A percentile compares a stretch with the other conserved stretches of the same genome.
Evolutionary conservation across 306 rosid genomes (phyloP).

Genomic region (Fragaria nilgerrensis): DNA sequence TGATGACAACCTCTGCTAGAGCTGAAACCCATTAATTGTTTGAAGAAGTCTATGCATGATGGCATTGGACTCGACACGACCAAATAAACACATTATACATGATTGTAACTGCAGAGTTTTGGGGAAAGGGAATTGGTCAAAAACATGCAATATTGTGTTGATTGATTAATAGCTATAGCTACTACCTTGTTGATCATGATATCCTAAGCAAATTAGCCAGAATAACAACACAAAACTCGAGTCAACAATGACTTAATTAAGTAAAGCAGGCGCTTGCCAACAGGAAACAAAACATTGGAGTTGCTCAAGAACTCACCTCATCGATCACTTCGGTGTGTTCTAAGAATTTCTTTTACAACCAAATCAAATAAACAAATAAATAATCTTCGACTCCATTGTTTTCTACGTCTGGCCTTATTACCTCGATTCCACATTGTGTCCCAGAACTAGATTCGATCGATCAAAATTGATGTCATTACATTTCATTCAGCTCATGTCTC

Average conservation of each 20-base stretch:
- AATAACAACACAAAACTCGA: background rate
- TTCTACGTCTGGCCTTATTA: background rate
- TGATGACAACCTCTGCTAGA: background rate
- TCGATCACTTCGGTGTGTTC: background rate
- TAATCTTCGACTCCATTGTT: background rate
- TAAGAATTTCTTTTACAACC: background rate
- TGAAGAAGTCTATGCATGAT: background rate
- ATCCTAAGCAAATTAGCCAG: background rate
- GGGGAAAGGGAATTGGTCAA: background rate
- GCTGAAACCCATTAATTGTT: background rate
- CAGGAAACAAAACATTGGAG: background rate
- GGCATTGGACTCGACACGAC: background rate
- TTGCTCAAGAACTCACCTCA: background rate
- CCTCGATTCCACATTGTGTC: background rate
- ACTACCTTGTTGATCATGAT: background rate
- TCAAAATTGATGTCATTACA: background rate
- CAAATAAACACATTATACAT: background rate
- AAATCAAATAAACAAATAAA: background rate
- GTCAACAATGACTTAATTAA: background rate
- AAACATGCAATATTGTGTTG: background rate
- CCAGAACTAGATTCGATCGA: background rate
- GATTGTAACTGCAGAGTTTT: background rate
- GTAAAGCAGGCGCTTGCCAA: constrained; percentile 1
- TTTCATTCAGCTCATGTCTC: background rate
- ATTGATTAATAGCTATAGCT: background rate